A percentile compares a stretch with the other conserved stretches of the same genome.
Evolutionary conservation across 2,329 filamentous ascomycete species (phyloP).

Genomic region (Cadophora gregata): DNA sequence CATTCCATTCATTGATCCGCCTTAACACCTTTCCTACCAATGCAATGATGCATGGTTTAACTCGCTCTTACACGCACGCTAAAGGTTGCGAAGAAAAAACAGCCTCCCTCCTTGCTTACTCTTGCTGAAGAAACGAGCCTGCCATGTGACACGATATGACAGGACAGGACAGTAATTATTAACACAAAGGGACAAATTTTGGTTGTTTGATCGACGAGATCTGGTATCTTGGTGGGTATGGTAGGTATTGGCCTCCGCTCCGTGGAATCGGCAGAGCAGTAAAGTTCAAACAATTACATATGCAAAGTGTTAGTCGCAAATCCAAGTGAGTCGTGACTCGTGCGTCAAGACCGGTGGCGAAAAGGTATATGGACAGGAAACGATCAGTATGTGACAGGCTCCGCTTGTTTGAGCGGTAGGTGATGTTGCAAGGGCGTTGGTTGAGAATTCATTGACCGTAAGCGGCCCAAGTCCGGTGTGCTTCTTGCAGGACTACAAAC

Average conservation of each 20-base stretch:
- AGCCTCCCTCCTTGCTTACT: not conserved
- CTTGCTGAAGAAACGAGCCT: conserved; percentile 7
- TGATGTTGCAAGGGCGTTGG: not conserved
- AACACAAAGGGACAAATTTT: conserved; percentile 22
- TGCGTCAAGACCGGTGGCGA: conserved; percentile 7
- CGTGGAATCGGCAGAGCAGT: not conserved
- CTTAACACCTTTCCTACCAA: not conserved
- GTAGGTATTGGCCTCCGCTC: not conserved
- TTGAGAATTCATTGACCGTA: conserved; percentile 33
- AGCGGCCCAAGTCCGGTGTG: conserved; percentile 38
- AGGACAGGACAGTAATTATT: conserved; percentile 7
- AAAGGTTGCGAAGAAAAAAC: not conserved
- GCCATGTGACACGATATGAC: not conserved
- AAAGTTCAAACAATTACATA: conserved; percentile 13
- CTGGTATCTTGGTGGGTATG: conserved; percentile 24
- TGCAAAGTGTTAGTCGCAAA: not conserved
- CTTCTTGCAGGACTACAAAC: conserved; percentile 38
- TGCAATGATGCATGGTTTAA: not conserved
- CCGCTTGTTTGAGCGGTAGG: not conserved
- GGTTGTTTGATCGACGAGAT: conserved; percentile 24
- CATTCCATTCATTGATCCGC: conserved; percentile 5
- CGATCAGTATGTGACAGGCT: conserved; percentile 11
- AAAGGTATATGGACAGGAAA: conserved; percentile 22
- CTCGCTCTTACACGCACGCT: not conserved
- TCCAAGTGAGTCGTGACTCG: conserved; percentile 15